phyloP scores from a whole-genome alignment of 345 rosid genomes.

The Barbarea vulgaris region DNA sequence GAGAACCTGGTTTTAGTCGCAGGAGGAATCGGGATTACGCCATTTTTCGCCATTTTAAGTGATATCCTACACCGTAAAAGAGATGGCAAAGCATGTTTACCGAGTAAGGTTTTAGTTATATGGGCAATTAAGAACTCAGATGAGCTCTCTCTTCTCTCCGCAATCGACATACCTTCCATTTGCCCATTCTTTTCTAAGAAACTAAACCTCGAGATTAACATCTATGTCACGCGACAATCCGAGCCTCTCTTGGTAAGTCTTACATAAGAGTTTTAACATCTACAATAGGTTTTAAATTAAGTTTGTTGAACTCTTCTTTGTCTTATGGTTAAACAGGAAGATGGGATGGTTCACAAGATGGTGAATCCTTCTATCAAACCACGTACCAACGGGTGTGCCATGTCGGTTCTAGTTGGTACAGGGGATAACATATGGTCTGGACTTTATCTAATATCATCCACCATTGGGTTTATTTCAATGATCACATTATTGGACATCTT shows the following conservation, averaged over 20 bases:
- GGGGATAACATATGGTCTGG: conserved; percentile 80
- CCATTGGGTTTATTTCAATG: conserved; percentile 57
- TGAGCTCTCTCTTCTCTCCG: conserved; percentile 75
- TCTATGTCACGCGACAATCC: conserved; percentile 75
- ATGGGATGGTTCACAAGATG: conserved; percentile 48
- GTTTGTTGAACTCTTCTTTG: neutral
- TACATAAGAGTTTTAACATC: neutral
- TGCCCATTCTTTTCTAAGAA: conserved; percentile 58
- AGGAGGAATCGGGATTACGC: conserved; percentile 94
- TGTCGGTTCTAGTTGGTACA: conserved; percentile 81
- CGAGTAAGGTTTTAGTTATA: conserved; percentile 61
- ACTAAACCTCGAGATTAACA: conserved; percentile 56
- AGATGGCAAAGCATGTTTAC: conserved; percentile 70
- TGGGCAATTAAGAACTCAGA: conserved; percentile 85
- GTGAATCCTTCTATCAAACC: conserved; percentile 41
- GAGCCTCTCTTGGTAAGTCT: conserved; percentile 67
- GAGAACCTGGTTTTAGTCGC: conserved; percentile 85
- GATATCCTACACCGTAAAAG: conserved; percentile 70
- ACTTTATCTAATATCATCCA: conserved; percentile 56
- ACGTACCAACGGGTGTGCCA: conserved; percentile 46
- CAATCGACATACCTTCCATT: conserved; percentile 59
- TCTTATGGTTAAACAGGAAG: conserved; percentile 62
- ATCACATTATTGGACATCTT: conserved; percentile 50
- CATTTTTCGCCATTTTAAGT: conserved; percentile 80
- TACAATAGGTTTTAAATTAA: neutral